Evolutionary conservation across 108 stramenopile genomes (phyloP).

Genomic region (Bacterosira constricta): DNA sequence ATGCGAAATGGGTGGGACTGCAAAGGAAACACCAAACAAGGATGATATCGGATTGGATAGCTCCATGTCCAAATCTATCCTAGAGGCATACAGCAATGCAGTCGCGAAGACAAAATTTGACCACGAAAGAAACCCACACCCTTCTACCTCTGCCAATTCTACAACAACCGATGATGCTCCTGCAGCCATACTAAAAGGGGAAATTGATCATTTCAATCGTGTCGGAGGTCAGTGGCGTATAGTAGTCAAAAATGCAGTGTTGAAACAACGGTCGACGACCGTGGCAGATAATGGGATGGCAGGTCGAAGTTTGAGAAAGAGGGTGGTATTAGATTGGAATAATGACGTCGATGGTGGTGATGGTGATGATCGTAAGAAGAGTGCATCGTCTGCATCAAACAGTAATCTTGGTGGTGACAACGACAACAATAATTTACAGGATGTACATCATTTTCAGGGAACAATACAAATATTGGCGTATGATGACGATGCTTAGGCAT

Average conservation of each 20-base stretch:
- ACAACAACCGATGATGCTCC: conserved; percentile 19
- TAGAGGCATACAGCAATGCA: conserved; percentile 33
- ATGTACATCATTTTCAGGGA: conserved; percentile 20
- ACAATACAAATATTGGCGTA: conserved; percentile 45
- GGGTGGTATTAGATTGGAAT: conserved; percentile 38
- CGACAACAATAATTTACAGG: neutral
- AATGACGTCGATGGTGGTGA: neutral
- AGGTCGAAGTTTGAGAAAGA: conserved; percentile 17
- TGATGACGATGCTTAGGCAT: conserved; percentile 19
- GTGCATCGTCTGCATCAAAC: neutral
- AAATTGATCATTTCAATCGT: conserved; percentile 48
- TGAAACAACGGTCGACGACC: conserved; percentile 16
- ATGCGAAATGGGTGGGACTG: neutral
- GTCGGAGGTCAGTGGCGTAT: conserved; percentile 50
- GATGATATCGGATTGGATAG: conserved; percentile 9
- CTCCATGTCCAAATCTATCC: conserved; percentile 22
- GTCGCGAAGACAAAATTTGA: conserved; percentile 36
- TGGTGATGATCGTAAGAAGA: neutral
- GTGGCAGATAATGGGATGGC: conserved; percentile 21
- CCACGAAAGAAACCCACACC: neutral
- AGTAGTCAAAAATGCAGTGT: conserved; percentile 38
- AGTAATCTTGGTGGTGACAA: neutral
- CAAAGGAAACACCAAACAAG: neutral
- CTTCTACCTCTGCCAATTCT: neutral
- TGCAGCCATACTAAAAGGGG: conserved; percentile 40